A percentile compares a stretch with the other conserved stretches of the same genome.
Conservation (phyloP, 768 basidiomycete species). For the Strobilomyces dryophilus region DNA sequence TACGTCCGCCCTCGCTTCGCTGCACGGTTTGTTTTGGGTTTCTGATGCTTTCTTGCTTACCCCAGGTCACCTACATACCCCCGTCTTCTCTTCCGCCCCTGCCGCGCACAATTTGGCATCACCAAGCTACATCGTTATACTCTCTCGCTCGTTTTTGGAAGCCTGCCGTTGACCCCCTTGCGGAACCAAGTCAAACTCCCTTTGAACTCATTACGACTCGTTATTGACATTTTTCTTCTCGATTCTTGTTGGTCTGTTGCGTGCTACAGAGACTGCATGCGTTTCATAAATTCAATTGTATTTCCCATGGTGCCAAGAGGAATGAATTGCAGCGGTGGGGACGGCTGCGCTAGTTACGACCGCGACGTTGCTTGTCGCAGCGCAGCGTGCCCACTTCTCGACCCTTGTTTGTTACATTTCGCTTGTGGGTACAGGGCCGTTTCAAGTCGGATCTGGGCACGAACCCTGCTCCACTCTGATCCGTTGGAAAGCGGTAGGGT, state of each 20-base stretch:
- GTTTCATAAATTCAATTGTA: conserved; percentile 14
- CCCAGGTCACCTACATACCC: conserved; percentile 25
- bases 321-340: conserved; percentile 1
- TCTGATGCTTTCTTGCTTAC: conserved; percentile 20
- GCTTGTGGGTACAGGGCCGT: background rate
- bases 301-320: conserved; percentile 11
- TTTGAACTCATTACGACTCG: conserved; percentile 19
- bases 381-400: background rate
- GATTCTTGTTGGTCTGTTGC: conserved; percentile 10
- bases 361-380: too few species aligned
- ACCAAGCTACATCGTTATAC: conserved; percentile 24
- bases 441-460: background rate
- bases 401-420: background rate
- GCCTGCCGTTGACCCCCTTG: conserved; percentile 6
- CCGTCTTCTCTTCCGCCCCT: conserved; percentile 7
- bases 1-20: conserved; percentile 18
- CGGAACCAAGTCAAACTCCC: conserved; percentile 2
- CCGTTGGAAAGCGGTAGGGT: background rate
- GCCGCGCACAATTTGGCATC: conserved; percentile 18
- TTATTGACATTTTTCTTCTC: conserved; percentile 15
- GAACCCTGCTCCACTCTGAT: background rate
- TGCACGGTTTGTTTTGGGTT: conserved; percentile 11
- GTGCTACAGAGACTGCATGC: conserved; percentile 9
- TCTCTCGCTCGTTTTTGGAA: conserved; percentile 21
- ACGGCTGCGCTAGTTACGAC: background rate